Evolutionary conservation across 768 basidiomycete species (phyloP), one percentile per base, ranked within the genome.

Genomic region (Ramaria sp.): DNA sequence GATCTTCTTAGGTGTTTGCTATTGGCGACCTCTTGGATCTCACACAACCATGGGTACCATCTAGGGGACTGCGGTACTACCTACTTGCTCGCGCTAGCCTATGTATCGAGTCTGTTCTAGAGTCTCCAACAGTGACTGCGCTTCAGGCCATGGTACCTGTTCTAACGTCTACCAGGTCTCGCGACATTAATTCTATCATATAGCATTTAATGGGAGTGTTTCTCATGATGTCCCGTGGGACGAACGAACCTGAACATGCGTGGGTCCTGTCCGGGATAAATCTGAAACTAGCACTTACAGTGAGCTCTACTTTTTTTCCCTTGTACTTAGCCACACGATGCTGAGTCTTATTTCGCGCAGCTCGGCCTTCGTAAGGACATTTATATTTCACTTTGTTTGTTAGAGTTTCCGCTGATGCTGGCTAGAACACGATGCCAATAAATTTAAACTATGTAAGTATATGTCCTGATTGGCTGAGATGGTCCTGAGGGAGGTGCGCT

Each of bases 21-120:
- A 54, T 54, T 27, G 52, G 39, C 12, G 42, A 54, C 16, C 28
- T 54, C 24, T 28, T 54, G 41, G 52, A 54, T 36, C 44, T 54
- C 43, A 54, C 52, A 32, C 22, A 54, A 34, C 52, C 52, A 27
- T 28, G 45, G 12, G 18, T 45, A 16, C 41, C 43, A 4, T 20
- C 41, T 3, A 32, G 18, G 5, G 52, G 52, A 1, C 18, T 30
- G 20, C 52, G 52, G 10, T 54, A 27, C 18, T 54, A 54, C 28
- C 28, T 54, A 1, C 52, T 54, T 5, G 52, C 52, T 25, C 42
- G 52, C 16, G 52, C 52, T 5, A 30, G 30, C n/a, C 43, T 54
- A 16, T 54, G 52, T 34, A 24, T 54, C 16, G 42, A 54, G 3
- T 25, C 52, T 1, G 52, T 54, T 24, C 28, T 54, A 7, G 52